phyloP scores from a whole-genome alignment of 768 basidiomycete species.

The Pleurotus salmoneostramineus region DNA sequence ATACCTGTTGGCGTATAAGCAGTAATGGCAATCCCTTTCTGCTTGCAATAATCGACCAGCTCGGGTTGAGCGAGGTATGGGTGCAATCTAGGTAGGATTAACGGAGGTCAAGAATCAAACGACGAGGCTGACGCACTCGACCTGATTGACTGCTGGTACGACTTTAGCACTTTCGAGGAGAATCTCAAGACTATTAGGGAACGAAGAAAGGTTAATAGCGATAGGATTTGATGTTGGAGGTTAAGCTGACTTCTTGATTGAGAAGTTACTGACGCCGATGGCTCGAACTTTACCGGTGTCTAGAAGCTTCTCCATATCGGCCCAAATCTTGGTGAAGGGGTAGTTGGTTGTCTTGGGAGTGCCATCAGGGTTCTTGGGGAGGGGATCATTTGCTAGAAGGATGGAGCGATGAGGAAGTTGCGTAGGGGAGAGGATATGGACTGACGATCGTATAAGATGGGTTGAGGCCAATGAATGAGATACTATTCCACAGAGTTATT shows the following conservation, averaged over 20 bases:
- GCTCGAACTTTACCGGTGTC: conserved; percentile 42
- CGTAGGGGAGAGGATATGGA: not conserved
- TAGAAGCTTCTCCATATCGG: conserved; percentile 45
- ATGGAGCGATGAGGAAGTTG: not conserved
- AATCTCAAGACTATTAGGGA: conserved; percentile 27
- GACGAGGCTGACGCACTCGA: conserved; percentile 29
- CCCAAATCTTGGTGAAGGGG: conserved; percentile 42
- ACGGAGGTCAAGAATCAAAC: not conserved
- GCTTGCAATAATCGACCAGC: conserved; percentile 40
- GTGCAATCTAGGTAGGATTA: conserved; percentile 30
- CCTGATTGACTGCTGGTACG: conserved; percentile 44
- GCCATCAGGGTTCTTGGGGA: conserved; percentile 30
- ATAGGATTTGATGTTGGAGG: not conserved
- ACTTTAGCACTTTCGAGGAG: conserved; percentile 38
- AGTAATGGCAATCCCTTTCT: conserved; percentile 44
- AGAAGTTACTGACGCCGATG: conserved; percentile 61
- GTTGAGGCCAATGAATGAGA: conserved; percentile 49
- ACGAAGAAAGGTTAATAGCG: not conserved
- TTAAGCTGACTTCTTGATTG: conserved; percentile 43
- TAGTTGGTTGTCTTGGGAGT: conserved; percentile 24
- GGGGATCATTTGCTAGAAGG: conserved; percentile 10
- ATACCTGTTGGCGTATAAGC: conserved; percentile 48
- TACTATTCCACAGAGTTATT: conserved; percentile 25
- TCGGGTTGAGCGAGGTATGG: conserved; percentile 49
- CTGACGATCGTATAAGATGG: conserved; percentile 25